Percentiles rank a stretch among this genome's conserved stretches.
Evolutionary conservation across 176 grass and related monocot genomes (phyloP).

Genomic region (Bothriochloa decipiens): DNA sequence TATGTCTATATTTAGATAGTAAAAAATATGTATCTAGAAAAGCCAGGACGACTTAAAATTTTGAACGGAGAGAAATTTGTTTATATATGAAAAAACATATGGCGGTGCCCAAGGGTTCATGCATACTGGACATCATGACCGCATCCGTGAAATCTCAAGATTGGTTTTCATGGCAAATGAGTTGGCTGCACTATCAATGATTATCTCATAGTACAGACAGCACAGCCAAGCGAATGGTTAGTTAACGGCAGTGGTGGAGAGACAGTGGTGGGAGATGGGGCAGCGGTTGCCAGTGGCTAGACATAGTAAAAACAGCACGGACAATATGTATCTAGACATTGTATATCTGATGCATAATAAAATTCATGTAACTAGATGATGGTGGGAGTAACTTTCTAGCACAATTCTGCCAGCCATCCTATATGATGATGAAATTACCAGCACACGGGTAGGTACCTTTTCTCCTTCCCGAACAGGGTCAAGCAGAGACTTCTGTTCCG

Average conservation of each 20-base stretch:
- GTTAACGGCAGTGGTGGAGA: neutral
- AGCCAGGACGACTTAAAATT: too few relatives aligned
- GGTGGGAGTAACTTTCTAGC: neutral
- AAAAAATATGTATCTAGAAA: too few relatives aligned
- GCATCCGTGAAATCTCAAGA: neutral
- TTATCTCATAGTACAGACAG: too few relatives aligned
- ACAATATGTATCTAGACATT: too few relatives aligned
- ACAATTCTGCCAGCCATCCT: neutral
- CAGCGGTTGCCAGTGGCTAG: too few relatives aligned
- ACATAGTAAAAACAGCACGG: too few relatives aligned
- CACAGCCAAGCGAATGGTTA: neutral
- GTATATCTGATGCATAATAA: neutral
- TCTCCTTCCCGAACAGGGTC: constrained; percentile 94
- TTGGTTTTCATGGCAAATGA: neutral
- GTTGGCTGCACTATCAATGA: neutral
- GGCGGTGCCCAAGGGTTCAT: neutral
- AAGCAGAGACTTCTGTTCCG: constrained; percentile 80
- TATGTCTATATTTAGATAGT: too few relatives aligned
- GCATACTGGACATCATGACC: neutral
- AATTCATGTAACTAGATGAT: neutral
- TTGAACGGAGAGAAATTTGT: neutral
- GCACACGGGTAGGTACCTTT: constrained; percentile 58
- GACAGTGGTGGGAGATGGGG: neutral
- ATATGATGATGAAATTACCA: constrained; percentile 25
- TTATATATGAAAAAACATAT: neutral